Base-by-base conservation (phyloP, 2,329 filamentous ascomycete species). In the Aspergillus fumigatiaffinis region DNA sequence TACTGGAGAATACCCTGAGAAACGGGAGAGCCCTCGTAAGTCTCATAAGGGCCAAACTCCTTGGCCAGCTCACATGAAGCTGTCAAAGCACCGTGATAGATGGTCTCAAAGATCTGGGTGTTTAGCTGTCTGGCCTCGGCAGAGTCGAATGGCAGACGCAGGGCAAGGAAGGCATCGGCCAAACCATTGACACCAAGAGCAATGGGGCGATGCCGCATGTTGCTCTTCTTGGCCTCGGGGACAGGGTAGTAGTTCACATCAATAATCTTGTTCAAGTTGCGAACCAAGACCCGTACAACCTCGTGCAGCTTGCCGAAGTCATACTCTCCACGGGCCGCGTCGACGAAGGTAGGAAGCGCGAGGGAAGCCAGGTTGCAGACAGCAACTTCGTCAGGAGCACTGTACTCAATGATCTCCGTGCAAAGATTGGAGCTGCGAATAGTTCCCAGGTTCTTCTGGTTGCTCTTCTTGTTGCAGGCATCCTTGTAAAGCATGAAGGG, bases 401-500 rank as follows among this genome's bases (percentile, higher is more conserved):
- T 95, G 82, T 97, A 99, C 81, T 99, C 94, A 64, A 99, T 85
- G 68, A 99, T 99, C 79, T 99, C 94, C 52, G 93, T 97, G 87
- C 94, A 99, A 51, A 99, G 84, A 78, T 99, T 99, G 71, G 94
- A 99, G 83, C 91, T 97, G 77, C 92, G 92, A 69, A 99, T 99
- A 61, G 92, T 97, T 65, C 94, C 94, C 32, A 99, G 84, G 79
- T 99, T 99, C 88, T 99, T 97, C 82, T 99, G 94, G 85, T 99
- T 99, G 84, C 92, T 97, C 89, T 99, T 99, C 76, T 87, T 87
- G 86, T 99, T 99, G 86, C 90, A 93, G 71, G 88, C 85, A 79
- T 99, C 94, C 84, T 99, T 99, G 87, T 99, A 99, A 59, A 97
- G 87, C 91, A 99, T 99, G 80, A 96, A 99, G 51, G 94, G 94